Conservation (phyloP, 768 basidiomycete genomes). For the Mycena vitilis region DNA sequence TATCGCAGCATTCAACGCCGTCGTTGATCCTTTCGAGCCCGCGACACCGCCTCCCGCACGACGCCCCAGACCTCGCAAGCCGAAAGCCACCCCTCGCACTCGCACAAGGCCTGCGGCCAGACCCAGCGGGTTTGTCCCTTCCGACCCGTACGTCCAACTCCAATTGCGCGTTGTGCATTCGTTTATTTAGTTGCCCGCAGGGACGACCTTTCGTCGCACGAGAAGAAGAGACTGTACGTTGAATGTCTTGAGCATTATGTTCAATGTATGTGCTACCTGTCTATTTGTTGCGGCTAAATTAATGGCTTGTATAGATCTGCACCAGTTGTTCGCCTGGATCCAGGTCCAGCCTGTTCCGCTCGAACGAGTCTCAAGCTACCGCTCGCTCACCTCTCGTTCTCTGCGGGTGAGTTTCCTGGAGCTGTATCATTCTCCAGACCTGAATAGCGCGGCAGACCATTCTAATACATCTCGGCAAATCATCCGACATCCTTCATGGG, state of each 20-base stretch:
- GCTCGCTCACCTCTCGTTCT: conserved; percentile 20
- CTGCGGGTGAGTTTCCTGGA: conserved; percentile 17
- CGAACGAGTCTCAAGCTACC: conserved; percentile 17
- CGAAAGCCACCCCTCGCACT: neutral
- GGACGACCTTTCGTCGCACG: conserved; percentile 24
- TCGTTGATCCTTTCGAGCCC: neutral
- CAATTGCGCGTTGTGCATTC: neutral
- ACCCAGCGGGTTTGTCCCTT: conserved; percentile 17
- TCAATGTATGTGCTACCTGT: conserved; percentile 1
- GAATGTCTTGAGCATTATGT: conserved; percentile 29
- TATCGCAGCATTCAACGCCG: neutral
- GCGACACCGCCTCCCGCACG: neutral
- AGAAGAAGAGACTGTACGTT: conserved; percentile 28
- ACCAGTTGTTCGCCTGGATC: conserved; percentile 12
- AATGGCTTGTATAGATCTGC: conserved; percentile 18
- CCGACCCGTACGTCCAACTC: conserved; percentile 24
- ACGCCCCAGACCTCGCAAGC: neutral
- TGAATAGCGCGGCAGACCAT: conserved; percentile 22
- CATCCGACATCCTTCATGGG: conserved; percentile 4
- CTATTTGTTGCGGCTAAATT: neutral
- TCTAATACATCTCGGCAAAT: conserved; percentile 13
- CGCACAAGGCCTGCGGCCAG: neutral
- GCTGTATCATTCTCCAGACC: neutral
- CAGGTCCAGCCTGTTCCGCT: conserved; percentile 17
- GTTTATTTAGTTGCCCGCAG: neutral